Evolutionary conservation across 306 rosid species (phyloP).

Genomic region (Cucurbita ficifolia): DNA sequence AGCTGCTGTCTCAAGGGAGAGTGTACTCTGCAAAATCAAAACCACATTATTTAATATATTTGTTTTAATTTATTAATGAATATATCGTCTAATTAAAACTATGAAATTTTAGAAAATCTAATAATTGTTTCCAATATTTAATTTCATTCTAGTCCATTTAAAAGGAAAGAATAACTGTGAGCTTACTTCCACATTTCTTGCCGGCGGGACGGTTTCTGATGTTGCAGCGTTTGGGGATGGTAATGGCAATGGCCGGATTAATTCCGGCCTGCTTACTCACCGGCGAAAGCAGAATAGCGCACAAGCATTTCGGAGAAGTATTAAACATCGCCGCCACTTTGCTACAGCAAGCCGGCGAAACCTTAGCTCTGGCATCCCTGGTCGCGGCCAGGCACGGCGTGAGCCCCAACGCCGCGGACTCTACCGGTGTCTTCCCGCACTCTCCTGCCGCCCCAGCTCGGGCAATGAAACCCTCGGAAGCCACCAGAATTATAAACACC

Average conservation of each 20-base stretch:
- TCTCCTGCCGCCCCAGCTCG: constrained; percentile 52
- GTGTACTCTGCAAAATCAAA: constrained; percentile 19
- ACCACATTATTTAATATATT: not conserved
- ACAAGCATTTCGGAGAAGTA: constrained; percentile 54
- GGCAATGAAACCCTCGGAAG: not conserved
- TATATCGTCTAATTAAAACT: too few relatives aligned
- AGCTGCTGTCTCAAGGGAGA: constrained; percentile 20
- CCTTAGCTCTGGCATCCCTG: constrained; percentile 32
- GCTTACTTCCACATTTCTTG: constrained; percentile 89
- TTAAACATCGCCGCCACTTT: constrained; percentile 49
- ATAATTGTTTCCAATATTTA: too few relatives aligned
- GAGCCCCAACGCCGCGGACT: constrained; percentile 60
- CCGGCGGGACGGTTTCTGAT: constrained; percentile 66
- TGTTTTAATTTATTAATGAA: too few relatives aligned
- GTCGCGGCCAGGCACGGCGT: constrained; percentile 64
- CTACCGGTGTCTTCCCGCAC: constrained; percentile 68
- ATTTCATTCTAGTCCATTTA: too few relatives aligned
- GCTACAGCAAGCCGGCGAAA: constrained; percentile 51
- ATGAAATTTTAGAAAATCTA: too few relatives aligned
- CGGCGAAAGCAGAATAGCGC: constrained; percentile 73
- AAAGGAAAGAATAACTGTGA: too few relatives aligned
- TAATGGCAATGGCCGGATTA: constrained; percentile 56
- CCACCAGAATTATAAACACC: constrained; percentile 9
- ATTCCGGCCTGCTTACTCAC: constrained; percentile 64
- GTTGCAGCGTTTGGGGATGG: constrained; percentile 78